Evolutionary conservation across 768 basidiomycete species (phyloP).

Genomic region (Tulasnella sp.): DNA sequence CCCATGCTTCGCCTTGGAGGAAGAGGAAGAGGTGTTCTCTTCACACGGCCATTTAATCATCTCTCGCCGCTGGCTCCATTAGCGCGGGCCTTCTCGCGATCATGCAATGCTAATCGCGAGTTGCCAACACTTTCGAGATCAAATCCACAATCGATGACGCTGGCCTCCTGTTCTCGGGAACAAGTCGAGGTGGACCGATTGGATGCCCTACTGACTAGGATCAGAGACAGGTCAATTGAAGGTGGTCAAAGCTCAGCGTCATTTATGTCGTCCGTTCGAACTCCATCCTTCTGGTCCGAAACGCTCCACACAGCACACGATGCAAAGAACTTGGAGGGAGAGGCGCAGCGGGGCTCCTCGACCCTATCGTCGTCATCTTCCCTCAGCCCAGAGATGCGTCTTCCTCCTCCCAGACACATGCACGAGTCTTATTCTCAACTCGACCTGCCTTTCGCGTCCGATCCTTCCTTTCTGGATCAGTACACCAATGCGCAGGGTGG

Average conservation of each 20-base stretch:
- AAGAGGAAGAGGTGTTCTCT: no score
- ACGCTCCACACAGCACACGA: slow-evolving; percentile 32
- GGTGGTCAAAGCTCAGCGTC: background rate
- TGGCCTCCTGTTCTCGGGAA: background rate
- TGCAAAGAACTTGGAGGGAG: no score
- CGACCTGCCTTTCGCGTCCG: slow-evolving; percentile 50
- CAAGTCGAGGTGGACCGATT: background rate
- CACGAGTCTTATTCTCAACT: slow-evolving; percentile 61
- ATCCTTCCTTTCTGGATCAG: slow-evolving; percentile 47
- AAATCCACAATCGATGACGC: background rate
- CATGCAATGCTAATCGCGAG: no score
- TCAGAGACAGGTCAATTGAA: no score
- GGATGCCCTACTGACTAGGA: slow-evolving; percentile 1
- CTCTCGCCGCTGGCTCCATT: no score
- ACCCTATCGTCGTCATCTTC: background rate
- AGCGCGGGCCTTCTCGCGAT: no score
- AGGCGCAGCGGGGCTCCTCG: background rate
- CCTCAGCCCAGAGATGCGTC: background rate
- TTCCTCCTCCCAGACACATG: slow-evolving; percentile 44
- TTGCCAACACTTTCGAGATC: no score
- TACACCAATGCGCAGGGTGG: slow-evolving; percentile 63
- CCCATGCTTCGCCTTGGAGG: no score
- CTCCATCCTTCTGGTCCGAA: slow-evolving; percentile 47
- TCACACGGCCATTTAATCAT: no score
- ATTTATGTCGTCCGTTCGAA: slow-evolving; percentile 42